Base-by-base conservation (phyloP, 2,329 filamentous ascomycete species). In the Pezicula carpinea region DNA sequence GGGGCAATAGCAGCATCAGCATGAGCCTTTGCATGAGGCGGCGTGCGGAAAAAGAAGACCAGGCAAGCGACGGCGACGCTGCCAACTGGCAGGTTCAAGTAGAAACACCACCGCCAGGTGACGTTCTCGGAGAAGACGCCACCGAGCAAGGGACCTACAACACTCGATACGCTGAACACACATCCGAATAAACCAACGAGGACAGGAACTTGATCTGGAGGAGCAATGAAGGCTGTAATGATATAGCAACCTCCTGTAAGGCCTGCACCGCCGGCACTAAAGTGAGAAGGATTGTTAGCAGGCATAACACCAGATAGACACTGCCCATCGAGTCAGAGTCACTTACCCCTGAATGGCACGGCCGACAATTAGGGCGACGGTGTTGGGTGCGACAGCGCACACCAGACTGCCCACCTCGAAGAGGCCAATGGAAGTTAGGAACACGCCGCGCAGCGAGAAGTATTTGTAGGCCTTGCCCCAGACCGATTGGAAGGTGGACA, bases 1-100 rank as follows among this genome's bases (percentile, higher is more conserved):
- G 63, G 40, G 31, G 54, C 57, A 2, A 65, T 65, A 1, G 63
- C 53, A 15, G 64, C 68, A 45, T 54, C 61, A 34, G 54, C 59
- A 32, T 64, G 69, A 34, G 64, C 65, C 51, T 61, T 55, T n/a
- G n/a, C n/a, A n/a, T n/a, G n/a, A n/a, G n/a, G n/a, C n/a, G n/a
- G n/a, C n/a, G n/a, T n/a, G n/a, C n/a, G n/a, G n/a, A n/a, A n/a
- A n/a, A n/a, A n/a, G 61, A 74, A 72, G 50, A 70, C 66, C 31
- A 65, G 58, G 52, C 71, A 50, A 10, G 68, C 19, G 29, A 70
- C 56, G 3, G 64, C 59, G 3, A 61, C 46, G n/a, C 59, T 64
- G 3, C 68, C 67, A 39, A 70, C 58, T 0, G 69, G 69, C 2
- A 72, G 57, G 43, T 64, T 68, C 57, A 68, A 68, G 54, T 55